These are phyloP conservation scores for Eremochloa ophiuroides DNA, from an alignment of 176 grass and related monocot genomes.

Conservation along the genomic window DNA sequence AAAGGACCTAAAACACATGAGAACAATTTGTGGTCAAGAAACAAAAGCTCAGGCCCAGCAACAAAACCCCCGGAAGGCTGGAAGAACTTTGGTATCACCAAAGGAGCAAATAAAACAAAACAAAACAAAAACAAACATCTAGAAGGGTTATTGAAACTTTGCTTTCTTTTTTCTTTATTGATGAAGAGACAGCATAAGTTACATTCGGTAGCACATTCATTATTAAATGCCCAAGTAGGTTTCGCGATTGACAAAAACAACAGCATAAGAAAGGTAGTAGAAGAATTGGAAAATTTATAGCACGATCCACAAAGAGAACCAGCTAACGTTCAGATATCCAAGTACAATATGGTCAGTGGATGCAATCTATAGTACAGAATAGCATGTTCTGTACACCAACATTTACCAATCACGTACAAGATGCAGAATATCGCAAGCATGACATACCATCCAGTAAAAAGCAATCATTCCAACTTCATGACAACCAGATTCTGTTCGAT, in stretches of 20 bases:
- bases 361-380: conserved; percentile 8
- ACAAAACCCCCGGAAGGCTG: too few species aligned
- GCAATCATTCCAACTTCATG: background rate
- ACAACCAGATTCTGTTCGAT: background rate
- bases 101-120: background rate
- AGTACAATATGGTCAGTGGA: background rate
- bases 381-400: background rate
- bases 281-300: too few species aligned
- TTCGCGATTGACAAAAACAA: too few species aligned
- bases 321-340: background rate
- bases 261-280: too few species aligned
- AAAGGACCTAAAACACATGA: background rate
- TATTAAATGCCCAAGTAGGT: too few species aligned
- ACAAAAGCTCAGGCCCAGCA: background rate
- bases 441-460: background rate
- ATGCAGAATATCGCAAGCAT: background rate
- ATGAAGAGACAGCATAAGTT: too few species aligned
- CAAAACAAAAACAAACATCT: too few species aligned
- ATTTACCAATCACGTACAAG: conserved; percentile 2
- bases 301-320: background rate
- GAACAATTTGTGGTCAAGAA: background rate
- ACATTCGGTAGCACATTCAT: too few species aligned
- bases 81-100: background rate
- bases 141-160: too few species aligned
- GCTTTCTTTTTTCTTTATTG: too few species aligned